Evolutionary conservation across 2,329 filamentous ascomycete species (phyloP), one percentile per base, ranked within the genome.

Genomic region (Parastagonospora nodorum): DNA sequence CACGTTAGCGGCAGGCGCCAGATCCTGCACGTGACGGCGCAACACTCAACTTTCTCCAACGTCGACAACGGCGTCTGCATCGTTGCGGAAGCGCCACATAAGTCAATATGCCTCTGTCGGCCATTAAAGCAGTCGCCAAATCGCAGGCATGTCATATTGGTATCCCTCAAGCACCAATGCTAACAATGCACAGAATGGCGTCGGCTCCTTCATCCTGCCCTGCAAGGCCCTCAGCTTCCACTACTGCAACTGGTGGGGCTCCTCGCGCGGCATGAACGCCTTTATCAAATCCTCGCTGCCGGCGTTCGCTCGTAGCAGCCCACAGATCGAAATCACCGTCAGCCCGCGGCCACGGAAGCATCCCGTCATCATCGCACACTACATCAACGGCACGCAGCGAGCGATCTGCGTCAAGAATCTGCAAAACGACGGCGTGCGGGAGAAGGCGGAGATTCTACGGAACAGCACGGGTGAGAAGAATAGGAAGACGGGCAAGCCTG

Each of bases 201-300:
- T 97, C 63, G 93, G 93, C 68, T 90, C 92, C 73, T 97, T 97
- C 81, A 90, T 99, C 76, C 85, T 97, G 51, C 93, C 96, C 80
- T 99, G 94, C 86, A 96, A 91, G 82, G 89, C 88, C 72, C 81
- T 99, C 74, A 90, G 96, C 75, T 90, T 99, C 71, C 90, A 96
- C 79, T 99, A 96, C 80, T 97, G 94, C 81, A 92, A 97, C 82
- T 92, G 89, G 85, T 90, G 89, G 50, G 94, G 92, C 57, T 96
- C 90, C 75, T 97, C 93, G 32, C 86, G 80, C 69, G 94, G 94
- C 71, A 97, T 97, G 92, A 94, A 96, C 67, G 78, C 85, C 64
- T 97, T 96, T 80, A 86, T 97, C 74, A 88, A 88, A 74, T 81
- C 87, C 56, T 80, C 84, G 36, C 88, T 97, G 50, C 81, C 88